Evolutionary conservation across 1,139 yeast species (phyloP).

Genomic region (Williopsis jadinii): DNA sequence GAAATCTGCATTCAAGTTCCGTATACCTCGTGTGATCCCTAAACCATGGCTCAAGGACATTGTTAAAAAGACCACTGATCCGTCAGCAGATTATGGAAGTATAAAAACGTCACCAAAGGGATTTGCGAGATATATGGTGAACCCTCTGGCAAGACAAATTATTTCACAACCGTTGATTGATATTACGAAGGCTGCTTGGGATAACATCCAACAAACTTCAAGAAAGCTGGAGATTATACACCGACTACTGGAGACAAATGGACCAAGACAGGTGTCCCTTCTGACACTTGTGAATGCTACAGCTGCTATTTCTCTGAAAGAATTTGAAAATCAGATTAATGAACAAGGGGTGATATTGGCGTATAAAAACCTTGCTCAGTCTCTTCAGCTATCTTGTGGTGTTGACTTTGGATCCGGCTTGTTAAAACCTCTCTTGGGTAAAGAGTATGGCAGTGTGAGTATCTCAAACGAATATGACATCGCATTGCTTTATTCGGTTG

Average conservation of each 20-base stretch:
- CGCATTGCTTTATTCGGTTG: conserved; percentile 35
- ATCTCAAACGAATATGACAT: conserved; percentile 9
- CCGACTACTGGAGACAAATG: conserved; percentile 39
- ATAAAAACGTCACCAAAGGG: conserved; percentile 22
- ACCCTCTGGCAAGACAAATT: conserved; percentile 22
- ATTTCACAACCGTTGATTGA: conserved; percentile 19
- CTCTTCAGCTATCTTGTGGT: conserved; percentile 13
- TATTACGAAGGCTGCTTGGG: conserved; percentile 28
- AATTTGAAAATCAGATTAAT: conserved; percentile 4
- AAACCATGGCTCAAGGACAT: conserved; percentile 25
- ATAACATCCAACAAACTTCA: conserved; percentile 27
- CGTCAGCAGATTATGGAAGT: conserved; percentile 25
- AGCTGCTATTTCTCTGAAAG: conserved; percentile 22
- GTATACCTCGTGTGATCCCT: conserved; percentile 53
- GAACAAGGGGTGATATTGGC: conserved; percentile 11
- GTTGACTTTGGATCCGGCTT: conserved; percentile 21
- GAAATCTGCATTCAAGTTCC: conserved; percentile 36
- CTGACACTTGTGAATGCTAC: conserved; percentile 38
- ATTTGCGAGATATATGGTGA: conserved; percentile 20
- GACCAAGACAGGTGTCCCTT: conserved; percentile 45
- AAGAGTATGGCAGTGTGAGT: conserved; percentile 6
- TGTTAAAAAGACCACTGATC: conserved; percentile 25
- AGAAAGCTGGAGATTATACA: conserved; percentile 48
- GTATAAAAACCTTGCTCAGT: conserved; percentile 19
- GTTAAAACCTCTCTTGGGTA: conserved; percentile 24